A percentile compares a stretch with the other conserved stretches of the same genome.
Conservation (phyloP, 2,329 filamentous ascomycete genomes). For the Cladophialophora chaetospira region DNA sequence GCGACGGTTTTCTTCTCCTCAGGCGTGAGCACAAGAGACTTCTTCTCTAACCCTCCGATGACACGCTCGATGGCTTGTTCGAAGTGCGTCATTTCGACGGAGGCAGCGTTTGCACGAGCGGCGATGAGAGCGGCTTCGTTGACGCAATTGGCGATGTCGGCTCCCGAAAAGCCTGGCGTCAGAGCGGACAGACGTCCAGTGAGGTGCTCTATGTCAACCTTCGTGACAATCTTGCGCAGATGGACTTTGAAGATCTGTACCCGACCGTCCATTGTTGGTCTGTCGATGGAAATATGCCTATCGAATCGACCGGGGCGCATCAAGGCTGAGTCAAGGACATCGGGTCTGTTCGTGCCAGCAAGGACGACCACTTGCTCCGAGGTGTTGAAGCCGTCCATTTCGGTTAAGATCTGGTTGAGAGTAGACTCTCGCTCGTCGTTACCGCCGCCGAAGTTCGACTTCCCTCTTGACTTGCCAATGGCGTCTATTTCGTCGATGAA, state of each 20-base stretch:
- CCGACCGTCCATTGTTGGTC: constrained; percentile 93
- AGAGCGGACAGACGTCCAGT: constrained; percentile 86
- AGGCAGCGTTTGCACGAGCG: constrained; percentile 76
- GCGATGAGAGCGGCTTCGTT: constrained; percentile 97
- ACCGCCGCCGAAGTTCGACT: constrained; percentile 80
- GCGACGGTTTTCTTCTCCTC: constrained; percentile 95
- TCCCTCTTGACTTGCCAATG: constrained; percentile 85
- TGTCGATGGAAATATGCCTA: constrained; percentile 91
- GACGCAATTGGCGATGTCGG: constrained; percentile 97
- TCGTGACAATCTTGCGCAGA: constrained; percentile 89
- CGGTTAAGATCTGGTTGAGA: constrained; percentile 95
- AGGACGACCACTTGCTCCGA: constrained; percentile 94
- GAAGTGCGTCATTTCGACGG: constrained; percentile 86
- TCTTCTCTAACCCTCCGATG: constrained; percentile 94
- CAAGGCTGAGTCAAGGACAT: constrained; percentile 90
- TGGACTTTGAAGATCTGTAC: constrained; percentile 97
- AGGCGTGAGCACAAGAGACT: constrained; percentile 88
- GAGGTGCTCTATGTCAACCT: constrained; percentile 84
- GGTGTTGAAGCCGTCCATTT: constrained; percentile 99
- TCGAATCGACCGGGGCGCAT: constrained; percentile 98
- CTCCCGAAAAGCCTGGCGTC: constrained; percentile 94
- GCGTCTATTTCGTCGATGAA: constrained; percentile 99
- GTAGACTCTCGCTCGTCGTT: constrained; percentile 98
- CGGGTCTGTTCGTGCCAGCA: constrained; percentile 92
- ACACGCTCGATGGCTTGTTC: constrained; percentile 98